phyloP scores from a whole-genome alignment of 2,329 filamentous ascomycete species.

The Trematosphaeria pertusa region DNA sequence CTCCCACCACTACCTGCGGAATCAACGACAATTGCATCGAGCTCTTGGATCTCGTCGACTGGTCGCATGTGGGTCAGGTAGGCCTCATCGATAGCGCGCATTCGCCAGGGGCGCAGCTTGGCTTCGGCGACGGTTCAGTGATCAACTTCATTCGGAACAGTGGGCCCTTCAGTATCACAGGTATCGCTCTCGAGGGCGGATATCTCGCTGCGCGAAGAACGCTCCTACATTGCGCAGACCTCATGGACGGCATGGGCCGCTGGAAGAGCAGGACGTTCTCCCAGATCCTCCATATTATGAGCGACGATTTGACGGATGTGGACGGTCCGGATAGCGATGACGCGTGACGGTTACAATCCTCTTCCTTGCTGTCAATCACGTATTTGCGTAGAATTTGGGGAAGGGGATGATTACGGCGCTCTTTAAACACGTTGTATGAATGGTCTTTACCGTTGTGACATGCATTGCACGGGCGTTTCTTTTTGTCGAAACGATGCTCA shows the following conservation, averaged over 20 bases:
- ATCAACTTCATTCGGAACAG: conserved; percentile 58
- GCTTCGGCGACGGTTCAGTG: conserved; percentile 40
- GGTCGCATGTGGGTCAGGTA: conserved; percentile 55
- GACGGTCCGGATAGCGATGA: conserved; percentile 31
- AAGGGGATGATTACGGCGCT: conserved; percentile 35
- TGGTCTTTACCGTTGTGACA: conserved; percentile 1
- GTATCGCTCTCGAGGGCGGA: conserved; percentile 56
- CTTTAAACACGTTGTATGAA: no score
- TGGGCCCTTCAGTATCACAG: conserved; percentile 56
- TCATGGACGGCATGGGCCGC: conserved; percentile 61
- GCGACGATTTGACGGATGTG: conserved; percentile 55
- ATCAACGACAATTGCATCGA: conserved; percentile 49
- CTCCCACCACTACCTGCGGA: conserved; percentile 37
- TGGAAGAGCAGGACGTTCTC: conserved; percentile 60
- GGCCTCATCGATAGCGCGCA: conserved; percentile 50
- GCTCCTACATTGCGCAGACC: conserved; percentile 59
- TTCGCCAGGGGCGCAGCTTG: conserved; percentile 18
- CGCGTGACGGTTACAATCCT: conserved; percentile 36
- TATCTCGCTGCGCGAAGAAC: conserved; percentile 60
- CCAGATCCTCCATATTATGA: conserved; percentile 63
- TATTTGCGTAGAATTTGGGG: conserved; percentile 33
- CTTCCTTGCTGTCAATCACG: conserved; percentile 31
- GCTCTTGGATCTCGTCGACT: conserved; percentile 59
- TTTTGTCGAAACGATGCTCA: no score
- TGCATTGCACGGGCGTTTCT: no score